Evolutionary conservation across 1,139 yeast genomes (phyloP).

Genomic region (Debaryomycetaceae sp.): DNA sequence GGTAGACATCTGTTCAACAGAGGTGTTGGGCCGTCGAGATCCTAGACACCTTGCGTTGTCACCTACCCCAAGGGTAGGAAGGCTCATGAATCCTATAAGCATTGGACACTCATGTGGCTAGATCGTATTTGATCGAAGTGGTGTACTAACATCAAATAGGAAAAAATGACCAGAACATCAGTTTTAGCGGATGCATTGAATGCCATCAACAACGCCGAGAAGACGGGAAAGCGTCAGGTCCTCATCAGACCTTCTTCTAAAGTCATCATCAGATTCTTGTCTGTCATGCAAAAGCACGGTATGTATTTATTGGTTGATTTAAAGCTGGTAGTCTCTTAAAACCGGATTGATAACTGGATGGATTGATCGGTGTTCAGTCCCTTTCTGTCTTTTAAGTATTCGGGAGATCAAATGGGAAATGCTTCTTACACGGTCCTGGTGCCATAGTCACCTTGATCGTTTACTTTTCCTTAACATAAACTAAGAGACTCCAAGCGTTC

Average conservation of each 20-base stretch:
- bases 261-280: slow-evolving; percentile 91
- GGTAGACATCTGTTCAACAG: neutral
- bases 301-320: slow-evolving; percentile 51
- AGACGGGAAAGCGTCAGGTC: slow-evolving; percentile 98
- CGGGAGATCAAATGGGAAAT: slow-evolving; percentile 77
- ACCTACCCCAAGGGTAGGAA: neutral
- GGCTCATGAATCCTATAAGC: slow-evolving; percentile 34
- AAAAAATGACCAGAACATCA: slow-evolving; percentile 91
- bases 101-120: slow-evolving; percentile 40
- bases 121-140: slow-evolving; percentile 6
- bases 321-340: slow-evolving; percentile 2
- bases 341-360: slow-evolving; percentile 98
- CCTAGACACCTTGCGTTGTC: slow-evolving; percentile 22
- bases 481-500: neutral
- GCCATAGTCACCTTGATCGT: slow-evolving; percentile 43
- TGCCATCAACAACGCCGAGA: slow-evolving; percentile 97
- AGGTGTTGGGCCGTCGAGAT: slow-evolving; percentile 20
- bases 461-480: slow-evolving; percentile 42
- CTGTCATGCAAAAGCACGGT: slow-evolving; percentile 97
- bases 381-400: slow-evolving; percentile 97
- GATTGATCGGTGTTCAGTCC: slow-evolving; percentile 84
- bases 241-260: slow-evolving; percentile 96
- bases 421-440: slow-evolving; percentile 74
- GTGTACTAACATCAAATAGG: slow-evolving; percentile 8
- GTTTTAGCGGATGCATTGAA: slow-evolving; percentile 98